phyloP scores from a whole-genome alignment of 805 yeast genomes.

The Citeromyces nyonsensis region DNA sequence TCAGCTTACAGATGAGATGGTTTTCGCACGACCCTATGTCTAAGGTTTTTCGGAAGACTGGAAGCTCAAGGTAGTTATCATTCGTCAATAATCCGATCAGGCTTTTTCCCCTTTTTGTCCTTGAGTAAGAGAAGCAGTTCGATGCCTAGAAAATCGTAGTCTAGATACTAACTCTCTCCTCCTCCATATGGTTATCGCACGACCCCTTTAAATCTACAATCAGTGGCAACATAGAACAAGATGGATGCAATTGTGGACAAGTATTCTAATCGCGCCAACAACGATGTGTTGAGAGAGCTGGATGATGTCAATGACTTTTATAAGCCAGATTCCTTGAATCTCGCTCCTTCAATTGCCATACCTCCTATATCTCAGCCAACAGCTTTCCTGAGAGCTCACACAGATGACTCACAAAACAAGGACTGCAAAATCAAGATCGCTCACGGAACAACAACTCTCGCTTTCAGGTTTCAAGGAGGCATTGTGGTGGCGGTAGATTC shows the following conservation, averaged over 20 bases:
- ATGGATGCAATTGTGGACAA: conserved; percentile 14
- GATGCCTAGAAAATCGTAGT: too few relatives aligned
- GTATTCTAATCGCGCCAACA: conserved; percentile 10
- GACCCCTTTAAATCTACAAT: too few relatives aligned
- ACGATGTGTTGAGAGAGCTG: conserved; percentile 7
- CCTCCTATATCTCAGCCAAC: conserved; percentile 86
- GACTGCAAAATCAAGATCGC: conserved; percentile 94
- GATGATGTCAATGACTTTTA: conserved; percentile 5
- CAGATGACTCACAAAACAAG: conserved; percentile 86
- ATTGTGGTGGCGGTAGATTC: conserved; percentile 95
- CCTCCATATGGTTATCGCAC: too few relatives aligned
- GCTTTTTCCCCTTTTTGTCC: too few relatives aligned
- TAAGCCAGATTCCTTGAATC: conserved; percentile 11
- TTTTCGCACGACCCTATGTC: too few relatives aligned
- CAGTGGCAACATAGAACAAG: conserved; percentile 1
- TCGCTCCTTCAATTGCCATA: conserved; percentile 50
- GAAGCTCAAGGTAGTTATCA: too few relatives aligned
- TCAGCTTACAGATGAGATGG: too few relatives aligned
- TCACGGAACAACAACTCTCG: conserved; percentile 97
- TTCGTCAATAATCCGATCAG: too few relatives aligned
- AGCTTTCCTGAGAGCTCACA: conserved; percentile 91
- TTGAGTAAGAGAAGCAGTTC: too few relatives aligned
- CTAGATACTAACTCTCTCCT: too few relatives aligned
- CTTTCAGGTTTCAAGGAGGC: conserved; percentile 92
- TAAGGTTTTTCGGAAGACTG: too few relatives aligned